A percentile compares a stretch with the other conserved stretches of the same genome.
These are phyloP conservation scores for Wickerhamiella galacta DNA, from an alignment of 805 yeast genomes.

Conservation along the genomic window DNA sequence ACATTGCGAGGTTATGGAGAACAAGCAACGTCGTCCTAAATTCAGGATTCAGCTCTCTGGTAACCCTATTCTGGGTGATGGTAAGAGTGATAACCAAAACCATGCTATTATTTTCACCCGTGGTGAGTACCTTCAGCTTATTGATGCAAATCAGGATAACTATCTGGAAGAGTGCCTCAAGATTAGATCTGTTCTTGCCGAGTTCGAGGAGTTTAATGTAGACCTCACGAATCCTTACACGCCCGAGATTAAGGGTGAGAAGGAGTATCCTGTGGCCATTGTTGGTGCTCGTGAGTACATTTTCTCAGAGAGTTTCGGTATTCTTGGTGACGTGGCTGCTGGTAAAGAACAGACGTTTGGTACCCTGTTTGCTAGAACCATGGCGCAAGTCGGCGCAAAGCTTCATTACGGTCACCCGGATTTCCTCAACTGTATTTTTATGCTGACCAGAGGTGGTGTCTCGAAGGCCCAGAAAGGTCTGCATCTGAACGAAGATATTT, in stretches of 20 bases:
- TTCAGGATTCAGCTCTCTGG: conserved; percentile 69
- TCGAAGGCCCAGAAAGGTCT: conserved; percentile 90
- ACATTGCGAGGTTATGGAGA: conserved; percentile 35
- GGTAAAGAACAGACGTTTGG: conserved; percentile 97
- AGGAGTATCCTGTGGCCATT: conserved; percentile 57
- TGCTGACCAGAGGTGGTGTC: conserved; percentile 92
- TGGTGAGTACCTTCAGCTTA: conserved; percentile 87
- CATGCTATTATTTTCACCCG: conserved; percentile 72
- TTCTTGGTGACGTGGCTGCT: conserved; percentile 90
- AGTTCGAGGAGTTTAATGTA: conserved; percentile 65
- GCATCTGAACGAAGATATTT: conserved; percentile 87
- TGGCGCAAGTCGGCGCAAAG: conserved; percentile 89
- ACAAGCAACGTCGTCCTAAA: conserved; percentile 43
- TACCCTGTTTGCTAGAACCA: conserved; percentile 79
- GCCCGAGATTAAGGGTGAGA: conserved; percentile 32
- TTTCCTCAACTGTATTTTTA: conserved; percentile 73
- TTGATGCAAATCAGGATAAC: conserved; percentile 94
- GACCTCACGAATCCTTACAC: conserved; percentile 36
- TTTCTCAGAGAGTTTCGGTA: conserved; percentile 83
- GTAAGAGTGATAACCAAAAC: conserved; percentile 91
- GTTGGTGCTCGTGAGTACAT: conserved; percentile 92
- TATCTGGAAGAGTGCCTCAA: conserved; percentile 88
- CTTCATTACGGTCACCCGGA: conserved; percentile 95
- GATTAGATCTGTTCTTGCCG: conserved; percentile 72
- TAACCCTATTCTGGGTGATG: conserved; percentile 90